Base-by-base conservation (phyloP, 192 early-diverging fungal genomes). In the Phlyctochytrium planicorne region DNA sequence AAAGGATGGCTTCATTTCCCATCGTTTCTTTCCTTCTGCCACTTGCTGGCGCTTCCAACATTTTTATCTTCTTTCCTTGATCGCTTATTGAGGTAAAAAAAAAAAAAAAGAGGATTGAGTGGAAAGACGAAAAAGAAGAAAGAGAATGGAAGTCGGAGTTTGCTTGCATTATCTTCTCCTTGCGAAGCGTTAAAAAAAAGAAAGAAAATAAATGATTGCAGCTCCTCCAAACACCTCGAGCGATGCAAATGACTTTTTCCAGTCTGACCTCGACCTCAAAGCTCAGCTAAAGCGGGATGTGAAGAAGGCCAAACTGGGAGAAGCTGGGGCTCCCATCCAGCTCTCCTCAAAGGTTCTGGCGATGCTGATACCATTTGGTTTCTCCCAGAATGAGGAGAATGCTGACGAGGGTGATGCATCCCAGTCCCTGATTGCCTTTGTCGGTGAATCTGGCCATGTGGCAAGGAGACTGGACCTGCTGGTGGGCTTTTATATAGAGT, bases 381-480 rank as follows among this genome's bases (percentile, higher is more conserved):
- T 56, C 47, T 24, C n/a, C 24, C 40, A 36, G 62, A 3, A 53
- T 2, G 2, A 33, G 14, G 61, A 66, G 20, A 27, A n/a, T 2
- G 61, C 30, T 23, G 62, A 59, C 57, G 12, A 27, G 20, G 62
- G 57, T 14, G 37, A 63, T 10, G 71, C 76, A 59, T 72, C 69
- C 1, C 62, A 63, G n/a, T 20, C 40, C 1, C 68, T 68, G 1
- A 76, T 78, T 20, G 71, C 82, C 25, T 91, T 83, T 71, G 75
- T 88, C 40, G 91, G 87, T 1, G 90, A 93, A 75, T 88, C 90
- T 2, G 91, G 87, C 16, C 87, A 87, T 75, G 73, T 89, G 3
- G 84, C 87, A 0, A 72, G 83, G 37, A 87, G 82, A 72, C 72
- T 93, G 63, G 79, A 91, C 70, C 75, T 92, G 17, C 68, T 74